Conservation (phyloP, 352 stramenopile genomes). For the Globisporangium uncinulatum region DNA sequence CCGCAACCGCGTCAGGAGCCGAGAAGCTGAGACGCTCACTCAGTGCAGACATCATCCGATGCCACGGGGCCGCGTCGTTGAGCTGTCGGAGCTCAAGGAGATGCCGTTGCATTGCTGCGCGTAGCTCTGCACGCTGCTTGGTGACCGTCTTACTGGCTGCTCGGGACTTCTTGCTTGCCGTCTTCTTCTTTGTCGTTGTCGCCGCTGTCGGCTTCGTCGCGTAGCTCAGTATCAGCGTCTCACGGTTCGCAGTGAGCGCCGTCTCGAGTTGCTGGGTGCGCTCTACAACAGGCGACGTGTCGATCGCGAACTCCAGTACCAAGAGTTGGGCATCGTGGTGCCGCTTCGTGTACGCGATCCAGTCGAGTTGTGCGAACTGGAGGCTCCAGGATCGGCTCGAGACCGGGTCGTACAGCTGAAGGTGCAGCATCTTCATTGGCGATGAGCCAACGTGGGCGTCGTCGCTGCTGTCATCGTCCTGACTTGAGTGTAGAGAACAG, state of each 20-base stretch:
- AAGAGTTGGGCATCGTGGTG: constrained; percentile 31
- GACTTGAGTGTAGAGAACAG: not conserved
- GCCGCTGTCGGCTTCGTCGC: not conserved
- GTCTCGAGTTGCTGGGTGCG: constrained; percentile 11
- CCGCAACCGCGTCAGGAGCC: not conserved
- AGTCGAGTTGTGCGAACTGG: constrained; percentile 30
- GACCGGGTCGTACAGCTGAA: constrained; percentile 36
- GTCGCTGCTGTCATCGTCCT: too few relatives aligned
- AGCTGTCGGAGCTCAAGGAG: constrained; percentile 20
- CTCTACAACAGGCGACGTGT: constrained; percentile 9
- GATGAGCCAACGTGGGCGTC: too few relatives aligned
- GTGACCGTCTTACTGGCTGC: constrained; percentile 21
- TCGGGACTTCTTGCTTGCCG: not conserved
- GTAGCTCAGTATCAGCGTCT: constrained; percentile 2
- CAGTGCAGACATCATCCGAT: constrained; percentile 23
- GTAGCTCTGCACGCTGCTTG: constrained; percentile 23
- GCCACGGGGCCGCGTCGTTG: constrained; percentile 26
- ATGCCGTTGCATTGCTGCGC: constrained; percentile 8
- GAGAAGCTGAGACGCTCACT: constrained; percentile 23
- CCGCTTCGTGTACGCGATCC: constrained; percentile 35
- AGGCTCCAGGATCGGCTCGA: constrained; percentile 12
- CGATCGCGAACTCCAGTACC: constrained; percentile 26
- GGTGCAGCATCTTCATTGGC: constrained; percentile 13
- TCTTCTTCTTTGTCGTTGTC: constrained; percentile 4
- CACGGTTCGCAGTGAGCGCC: constrained; percentile 2